Conservation (phyloP, 495 filamentous ascomycete genomes). For the Xylaria sp. region DNA sequence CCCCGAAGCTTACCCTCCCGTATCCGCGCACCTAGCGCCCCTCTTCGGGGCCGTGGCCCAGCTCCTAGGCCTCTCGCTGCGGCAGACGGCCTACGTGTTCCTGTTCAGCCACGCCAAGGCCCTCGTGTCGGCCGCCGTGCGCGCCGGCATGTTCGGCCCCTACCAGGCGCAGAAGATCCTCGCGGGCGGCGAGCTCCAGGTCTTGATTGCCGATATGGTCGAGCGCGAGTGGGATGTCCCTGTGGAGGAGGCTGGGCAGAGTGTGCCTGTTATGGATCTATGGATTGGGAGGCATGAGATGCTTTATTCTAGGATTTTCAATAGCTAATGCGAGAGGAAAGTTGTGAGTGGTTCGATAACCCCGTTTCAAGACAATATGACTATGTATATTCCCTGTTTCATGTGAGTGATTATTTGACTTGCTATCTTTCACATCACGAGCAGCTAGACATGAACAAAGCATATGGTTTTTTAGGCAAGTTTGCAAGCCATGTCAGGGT, state of each 20-base stretch:
- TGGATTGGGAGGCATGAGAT: constrained; percentile 96
- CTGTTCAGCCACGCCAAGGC: constrained; percentile 89
- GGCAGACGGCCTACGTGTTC: constrained; percentile 83
- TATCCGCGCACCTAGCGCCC: constrained; percentile 75
- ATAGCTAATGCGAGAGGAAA: constrained; percentile 53
- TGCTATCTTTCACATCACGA: not conserved
- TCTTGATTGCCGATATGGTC: constrained; percentile 66
- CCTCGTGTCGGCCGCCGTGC: constrained; percentile 84
- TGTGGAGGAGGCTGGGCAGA: constrained; percentile 84
- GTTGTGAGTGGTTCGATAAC: not conserved
- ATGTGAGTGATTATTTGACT: not conserved
- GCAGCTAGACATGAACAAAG: not conserved
- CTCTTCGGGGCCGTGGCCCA: constrained; percentile 77
- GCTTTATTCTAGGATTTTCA: constrained; percentile 96
- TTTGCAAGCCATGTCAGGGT: constrained; percentile 9
- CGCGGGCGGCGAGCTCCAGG: constrained; percentile 68
- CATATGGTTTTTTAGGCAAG: not conserved
- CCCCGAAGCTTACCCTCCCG: constrained; percentile 41
- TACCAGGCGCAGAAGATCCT: constrained; percentile 90
- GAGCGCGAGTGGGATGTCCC: constrained; percentile 61
- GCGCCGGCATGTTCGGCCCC: constrained; percentile 87
- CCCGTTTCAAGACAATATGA: not conserved
- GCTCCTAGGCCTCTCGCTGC: constrained; percentile 65
- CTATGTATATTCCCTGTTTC: not conserved
- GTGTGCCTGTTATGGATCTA: constrained; percentile 84